These are phyloP conservation scores for Sarcodon sp. DNA, from an alignment of 768 basidiomycete genomes.

Conservation along the genomic window DNA sequence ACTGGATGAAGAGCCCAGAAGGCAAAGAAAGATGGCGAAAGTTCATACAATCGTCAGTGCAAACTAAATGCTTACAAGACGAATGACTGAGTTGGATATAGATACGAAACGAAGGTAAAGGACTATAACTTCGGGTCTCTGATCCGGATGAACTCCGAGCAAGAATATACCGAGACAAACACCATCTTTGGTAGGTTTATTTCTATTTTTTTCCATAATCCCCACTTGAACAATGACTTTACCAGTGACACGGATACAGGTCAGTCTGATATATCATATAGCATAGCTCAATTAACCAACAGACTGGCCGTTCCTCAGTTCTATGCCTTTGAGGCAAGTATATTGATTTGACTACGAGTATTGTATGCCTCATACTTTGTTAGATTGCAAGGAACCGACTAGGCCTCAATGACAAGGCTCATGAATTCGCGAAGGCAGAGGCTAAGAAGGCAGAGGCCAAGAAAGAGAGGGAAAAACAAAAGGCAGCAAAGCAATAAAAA, in stretches of 20 bases:
- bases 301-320: slow-evolving; percentile 39
- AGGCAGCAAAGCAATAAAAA: slow-evolving; percentile 22
- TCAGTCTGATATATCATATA: slow-evolving; percentile 13
- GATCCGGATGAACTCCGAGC: slow-evolving; percentile 65
- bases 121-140: slow-evolving; percentile 97
- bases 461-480: slow-evolving; percentile 45
- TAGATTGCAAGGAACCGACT: slow-evolving; percentile 88
- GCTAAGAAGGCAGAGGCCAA: slow-evolving; percentile 38
- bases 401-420: slow-evolving; percentile 80
- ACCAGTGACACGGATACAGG: slow-evolving; percentile 60
- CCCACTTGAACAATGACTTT: slow-evolving; percentile 3
- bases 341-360: slow-evolving; percentile 3
- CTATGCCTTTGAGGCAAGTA: slow-evolving; percentile 76
- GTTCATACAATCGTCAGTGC: slow-evolving; percentile 62
- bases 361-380: neutral
- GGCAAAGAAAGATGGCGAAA: slow-evolving; percentile 88
- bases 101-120: slow-evolving; percentile 83
- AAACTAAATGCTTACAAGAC: neutral
- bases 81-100: slow-evolving; percentile 13
- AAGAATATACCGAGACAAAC: slow-evolving; percentile 85
- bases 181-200: slow-evolving; percentile 74
- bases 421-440: slow-evolving; percentile 69
- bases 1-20: slow-evolving; percentile 78
- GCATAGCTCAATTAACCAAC: neutral
- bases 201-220: neutral